Percentiles rank a stretch among this genome's conserved stretches.
Conservation (phyloP, 352 stramenopile species). For the Phytopythium kandeliae region DNA sequence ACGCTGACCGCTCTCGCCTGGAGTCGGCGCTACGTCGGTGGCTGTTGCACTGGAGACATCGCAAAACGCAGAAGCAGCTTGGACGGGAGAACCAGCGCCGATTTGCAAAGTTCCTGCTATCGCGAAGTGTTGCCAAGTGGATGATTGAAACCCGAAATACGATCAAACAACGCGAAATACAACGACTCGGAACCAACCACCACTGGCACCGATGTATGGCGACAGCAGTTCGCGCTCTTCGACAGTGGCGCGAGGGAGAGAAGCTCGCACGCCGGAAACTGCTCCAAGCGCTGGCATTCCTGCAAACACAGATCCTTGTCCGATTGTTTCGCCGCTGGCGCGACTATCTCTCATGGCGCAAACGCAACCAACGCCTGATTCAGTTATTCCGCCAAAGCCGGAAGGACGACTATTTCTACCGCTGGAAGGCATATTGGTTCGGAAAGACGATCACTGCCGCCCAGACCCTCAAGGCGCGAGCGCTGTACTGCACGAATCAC, state of each 20-base stretch:
- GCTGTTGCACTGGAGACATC: neutral
- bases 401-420: slow-evolving; percentile 18
- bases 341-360: slow-evolving; percentile 17
- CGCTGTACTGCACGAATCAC: slow-evolving; percentile 14
- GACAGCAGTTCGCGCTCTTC: neutral
- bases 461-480: slow-evolving; percentile 14
- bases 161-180: neutral
- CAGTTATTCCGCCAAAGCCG: slow-evolving; percentile 19
- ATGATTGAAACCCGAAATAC: neutral
- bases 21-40: neutral
- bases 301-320: neutral
- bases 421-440: slow-evolving; percentile 23
- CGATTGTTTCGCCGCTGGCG: slow-evolving; percentile 16
- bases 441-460: slow-evolving; percentile 1
- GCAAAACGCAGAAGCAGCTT: neutral
- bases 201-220: neutral
- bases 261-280: neutral
- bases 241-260: neutral
- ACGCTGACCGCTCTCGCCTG: neutral
- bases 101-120: neutral
- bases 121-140: neutral
- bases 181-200: neutral
- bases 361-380: slow-evolving; percentile 17
- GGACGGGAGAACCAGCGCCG: neutral
- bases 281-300: neutral